Evolutionary conservation across 1,139 yeast genomes (phyloP).

Genomic region (Magnusiomyces magnusii): DNA sequence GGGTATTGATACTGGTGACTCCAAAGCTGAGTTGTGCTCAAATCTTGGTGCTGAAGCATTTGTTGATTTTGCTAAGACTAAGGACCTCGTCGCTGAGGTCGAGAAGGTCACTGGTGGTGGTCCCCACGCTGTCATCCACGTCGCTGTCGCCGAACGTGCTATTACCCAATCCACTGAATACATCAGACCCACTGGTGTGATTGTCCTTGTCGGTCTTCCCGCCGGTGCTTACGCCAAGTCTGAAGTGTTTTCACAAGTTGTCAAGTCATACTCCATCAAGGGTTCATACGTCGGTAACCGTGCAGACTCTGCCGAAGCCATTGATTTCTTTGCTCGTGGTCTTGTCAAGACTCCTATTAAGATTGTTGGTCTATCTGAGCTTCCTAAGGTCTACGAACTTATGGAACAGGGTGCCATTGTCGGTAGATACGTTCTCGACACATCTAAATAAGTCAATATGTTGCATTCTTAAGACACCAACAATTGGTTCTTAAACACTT

Average conservation of each 20-base stretch:
- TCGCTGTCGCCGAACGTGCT: slow-evolving; percentile 70
- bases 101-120: slow-evolving; percentile 59
- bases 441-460: slow-evolving; percentile 42
- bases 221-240: slow-evolving; percentile 58
- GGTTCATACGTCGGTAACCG: slow-evolving; percentile 82
- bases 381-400: slow-evolving; percentile 51
- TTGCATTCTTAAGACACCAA: slow-evolving; percentile 12
- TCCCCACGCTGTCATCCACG: slow-evolving; percentile 74
- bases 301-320: slow-evolving; percentile 70
- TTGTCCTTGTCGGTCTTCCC: slow-evolving; percentile 76
- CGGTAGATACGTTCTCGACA: slow-evolving; percentile 67
- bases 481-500: background rate
- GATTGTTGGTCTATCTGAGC: slow-evolving; percentile 55
- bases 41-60: slow-evolving; percentile 62
- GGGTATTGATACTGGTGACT: slow-evolving; percentile 70
- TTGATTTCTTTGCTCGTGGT: slow-evolving; percentile 65
- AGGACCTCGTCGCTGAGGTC: slow-evolving; percentile 47
- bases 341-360: slow-evolving; percentile 59
- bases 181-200: slow-evolving; percentile 68
- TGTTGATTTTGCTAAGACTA: slow-evolving; percentile 48
- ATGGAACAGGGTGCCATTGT: slow-evolving; percentile 67
- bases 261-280: slow-evolving; percentile 54
- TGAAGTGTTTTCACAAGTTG: slow-evolving; percentile 57
- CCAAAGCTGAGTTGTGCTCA: slow-evolving; percentile 49
- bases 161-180: slow-evolving; percentile 60